A percentile compares a stretch with the other conserved stretches of the same genome.
Conservation (phyloP, 352 stramenopile species). For the Pelagophyceae sp. region DNA sequence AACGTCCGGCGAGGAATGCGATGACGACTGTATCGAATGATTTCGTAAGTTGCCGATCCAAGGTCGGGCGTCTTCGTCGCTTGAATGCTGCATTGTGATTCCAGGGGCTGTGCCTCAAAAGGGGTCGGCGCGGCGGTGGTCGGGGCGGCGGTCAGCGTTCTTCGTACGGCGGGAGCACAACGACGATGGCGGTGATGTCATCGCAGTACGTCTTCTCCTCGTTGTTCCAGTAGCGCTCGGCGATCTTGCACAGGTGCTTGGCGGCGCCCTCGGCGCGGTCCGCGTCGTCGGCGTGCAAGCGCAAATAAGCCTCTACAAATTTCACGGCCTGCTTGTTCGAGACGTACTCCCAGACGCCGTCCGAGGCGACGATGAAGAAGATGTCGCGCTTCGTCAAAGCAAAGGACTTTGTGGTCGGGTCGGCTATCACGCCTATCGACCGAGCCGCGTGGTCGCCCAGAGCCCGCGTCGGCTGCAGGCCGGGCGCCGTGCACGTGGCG, state of each 20-base stretch:
- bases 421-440: not conserved
- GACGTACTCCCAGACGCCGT: slow-evolving; percentile 76
- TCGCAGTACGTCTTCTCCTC: not conserved
- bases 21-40: too few relatives aligned
- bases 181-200: not conserved
- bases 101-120: too few relatives aligned
- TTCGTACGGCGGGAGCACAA: too few relatives aligned
- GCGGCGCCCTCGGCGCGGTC: not conserved
- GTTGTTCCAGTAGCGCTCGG: not conserved
- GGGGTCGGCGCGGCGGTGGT: too few relatives aligned
- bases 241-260: not conserved
- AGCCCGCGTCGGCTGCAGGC: not conserved
- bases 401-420: not conserved
- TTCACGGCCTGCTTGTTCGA: slow-evolving; percentile 63
- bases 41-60: too few relatives aligned
- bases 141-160: too few relatives aligned
- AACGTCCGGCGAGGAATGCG: too few relatives aligned
- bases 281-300: not conserved
- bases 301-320: slow-evolving; percentile 40
- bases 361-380: slow-evolving; percentile 70
- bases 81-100: too few relatives aligned
- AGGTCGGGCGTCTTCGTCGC: too few relatives aligned
- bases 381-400: slow-evolving; percentile 36
- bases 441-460: not conserved
- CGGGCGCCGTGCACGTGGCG: not conserved